Percentiles rank a stretch among this genome's conserved stretches.
Evolutionary conservation across 163 green algal genomes (phyloP).

Genomic region (Scenedesmus sp.): DNA sequence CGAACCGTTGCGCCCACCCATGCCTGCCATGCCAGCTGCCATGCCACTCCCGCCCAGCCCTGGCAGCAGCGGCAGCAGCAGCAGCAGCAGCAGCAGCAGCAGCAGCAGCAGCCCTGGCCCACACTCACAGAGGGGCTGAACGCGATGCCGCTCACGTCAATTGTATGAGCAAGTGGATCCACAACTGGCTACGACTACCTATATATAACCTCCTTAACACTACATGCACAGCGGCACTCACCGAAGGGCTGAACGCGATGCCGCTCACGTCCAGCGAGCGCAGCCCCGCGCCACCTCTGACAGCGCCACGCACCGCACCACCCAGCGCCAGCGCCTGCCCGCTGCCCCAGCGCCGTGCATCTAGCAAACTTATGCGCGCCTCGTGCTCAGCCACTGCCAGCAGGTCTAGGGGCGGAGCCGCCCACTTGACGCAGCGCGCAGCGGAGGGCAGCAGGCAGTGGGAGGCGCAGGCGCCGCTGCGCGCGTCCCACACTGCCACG

Average conservation of each 20-base stretch:
- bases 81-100: neutral
- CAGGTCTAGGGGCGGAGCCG: slow-evolving; percentile 72
- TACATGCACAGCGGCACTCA: neutral
- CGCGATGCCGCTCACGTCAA: neutral
- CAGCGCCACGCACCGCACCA: neutral
- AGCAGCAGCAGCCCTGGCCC: neutral
- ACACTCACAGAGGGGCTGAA: neutral
- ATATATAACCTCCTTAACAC: neutral
- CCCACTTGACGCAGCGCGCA: slow-evolving; percentile 79
- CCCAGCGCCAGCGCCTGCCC: slow-evolving; percentile 11
- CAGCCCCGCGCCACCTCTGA: neutral
- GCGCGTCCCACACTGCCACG: slow-evolving; percentile 76
- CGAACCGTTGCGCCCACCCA: no score
- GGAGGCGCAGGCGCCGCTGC: slow-evolving; percentile 51
- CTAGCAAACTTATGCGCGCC: slow-evolving; percentile 23
- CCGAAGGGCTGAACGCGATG: slow-evolving; percentile 46
- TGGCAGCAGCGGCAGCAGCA: neutral
- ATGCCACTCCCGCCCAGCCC: neutral
- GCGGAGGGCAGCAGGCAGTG: slow-evolving; percentile 26
- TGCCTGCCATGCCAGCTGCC: no score
- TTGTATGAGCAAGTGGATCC: no score
- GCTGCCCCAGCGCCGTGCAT: slow-evolving; percentile 32
- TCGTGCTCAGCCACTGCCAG: slow-evolving; percentile 82
- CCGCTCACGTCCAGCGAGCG: slow-evolving; percentile 33
- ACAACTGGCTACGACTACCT: no score